These are phyloP conservation scores for Ascomycota sp. DNA, from an alignment of 2,329 filamentous ascomycete species.

Conservation along the genomic window DNA sequence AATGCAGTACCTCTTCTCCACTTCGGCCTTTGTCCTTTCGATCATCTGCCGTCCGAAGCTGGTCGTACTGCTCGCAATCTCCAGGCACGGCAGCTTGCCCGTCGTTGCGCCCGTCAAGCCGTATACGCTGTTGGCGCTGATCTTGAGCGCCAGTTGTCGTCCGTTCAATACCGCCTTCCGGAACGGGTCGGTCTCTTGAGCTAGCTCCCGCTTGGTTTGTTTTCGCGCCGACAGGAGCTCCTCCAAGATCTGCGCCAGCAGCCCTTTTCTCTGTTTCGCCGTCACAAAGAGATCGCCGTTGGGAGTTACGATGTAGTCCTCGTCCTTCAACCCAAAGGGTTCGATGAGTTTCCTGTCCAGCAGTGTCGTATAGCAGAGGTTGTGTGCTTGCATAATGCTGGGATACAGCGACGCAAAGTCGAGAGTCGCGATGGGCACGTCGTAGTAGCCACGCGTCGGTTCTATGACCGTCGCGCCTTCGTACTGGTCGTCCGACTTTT, in stretches of 20 bases:
- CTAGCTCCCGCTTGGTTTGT: slow-evolving; percentile 75
- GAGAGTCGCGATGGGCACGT: slow-evolving; percentile 82
- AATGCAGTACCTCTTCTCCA: slow-evolving; percentile 72
- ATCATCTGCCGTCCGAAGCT: slow-evolving; percentile 98
- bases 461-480: slow-evolving; percentile 97
- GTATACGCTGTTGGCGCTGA: slow-evolving; percentile 95
- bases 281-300: slow-evolving; percentile 90
- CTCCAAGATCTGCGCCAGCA: slow-evolving; percentile 86
- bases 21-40: slow-evolving; percentile 89
- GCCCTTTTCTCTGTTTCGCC: slow-evolving; percentile 65
- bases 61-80: slow-evolving; percentile 90
- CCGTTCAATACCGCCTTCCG: slow-evolving; percentile 95
- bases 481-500: slow-evolving; percentile 66
- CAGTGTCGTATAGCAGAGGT: slow-evolving; percentile 89
- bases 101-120: slow-evolving; percentile 89
- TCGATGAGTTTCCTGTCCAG: slow-evolving; percentile 51
- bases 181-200: slow-evolving; percentile 77
- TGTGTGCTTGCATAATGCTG: slow-evolving; percentile 97
- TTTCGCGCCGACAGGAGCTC: slow-evolving; percentile 83
- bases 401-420: slow-evolving; percentile 98
- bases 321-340: slow-evolving; percentile 55
- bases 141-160: slow-evolving; percentile 83
- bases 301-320: slow-evolving; percentile 90
- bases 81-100: slow-evolving; percentile 82
- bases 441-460: slow-evolving; percentile 77